Evolutionary conservation across 2,329 filamentous ascomycete species (phyloP).

Genomic region (Neoarthrinium moseri): DNA sequence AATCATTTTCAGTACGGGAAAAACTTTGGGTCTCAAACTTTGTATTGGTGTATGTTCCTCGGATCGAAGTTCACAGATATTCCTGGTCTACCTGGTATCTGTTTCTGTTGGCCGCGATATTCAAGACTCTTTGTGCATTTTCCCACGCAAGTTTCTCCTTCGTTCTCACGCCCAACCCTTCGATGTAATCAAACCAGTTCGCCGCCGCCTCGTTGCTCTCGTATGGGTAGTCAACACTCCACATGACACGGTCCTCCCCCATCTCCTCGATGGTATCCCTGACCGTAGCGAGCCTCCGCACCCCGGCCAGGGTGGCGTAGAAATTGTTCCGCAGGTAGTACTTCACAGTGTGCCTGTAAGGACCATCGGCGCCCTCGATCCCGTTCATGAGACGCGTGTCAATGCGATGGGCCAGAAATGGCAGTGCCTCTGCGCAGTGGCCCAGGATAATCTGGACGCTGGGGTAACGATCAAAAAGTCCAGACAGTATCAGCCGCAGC

Average conservation of each 20-base stretch:
- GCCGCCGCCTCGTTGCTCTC: slow-evolving; percentile 28
- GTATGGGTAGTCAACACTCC: slow-evolving; percentile 53
- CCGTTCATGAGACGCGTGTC: slow-evolving; percentile 33
- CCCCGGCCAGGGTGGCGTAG: slow-evolving; percentile 43
- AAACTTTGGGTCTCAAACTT: too few species aligned
- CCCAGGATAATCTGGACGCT: slow-evolving; percentile 44
- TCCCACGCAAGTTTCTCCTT: slow-evolving; percentile 4
- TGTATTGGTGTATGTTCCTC: too few species aligned
- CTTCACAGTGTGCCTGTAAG: slow-evolving; percentile 47
- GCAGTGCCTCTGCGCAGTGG: slow-evolving; percentile 48
- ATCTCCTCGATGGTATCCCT: slow-evolving; percentile 48
- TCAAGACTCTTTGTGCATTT: not conserved
- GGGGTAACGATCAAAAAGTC: slow-evolving; percentile 47
- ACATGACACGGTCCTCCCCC: slow-evolving; percentile 47
- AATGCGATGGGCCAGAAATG: slow-evolving; percentile 44
- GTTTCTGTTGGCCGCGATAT: not conserved
- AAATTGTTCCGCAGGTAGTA: slow-evolving; percentile 55
- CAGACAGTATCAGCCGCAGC: slow-evolving; percentile 16
- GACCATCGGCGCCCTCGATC: slow-evolving; percentile 56
- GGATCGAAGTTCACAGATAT: too few species aligned
- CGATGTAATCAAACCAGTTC: slow-evolving; percentile 1
- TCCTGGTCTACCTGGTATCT: not conserved
- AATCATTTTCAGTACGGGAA: too few species aligned
- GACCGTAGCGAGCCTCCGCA: slow-evolving; percentile 36
- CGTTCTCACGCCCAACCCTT: not conserved